Evolutionary conservation across 2,329 filamentous ascomycete species (phyloP), one percentile per base, ranked within the genome.

Genomic region (Ascosphaera apis): DNA sequence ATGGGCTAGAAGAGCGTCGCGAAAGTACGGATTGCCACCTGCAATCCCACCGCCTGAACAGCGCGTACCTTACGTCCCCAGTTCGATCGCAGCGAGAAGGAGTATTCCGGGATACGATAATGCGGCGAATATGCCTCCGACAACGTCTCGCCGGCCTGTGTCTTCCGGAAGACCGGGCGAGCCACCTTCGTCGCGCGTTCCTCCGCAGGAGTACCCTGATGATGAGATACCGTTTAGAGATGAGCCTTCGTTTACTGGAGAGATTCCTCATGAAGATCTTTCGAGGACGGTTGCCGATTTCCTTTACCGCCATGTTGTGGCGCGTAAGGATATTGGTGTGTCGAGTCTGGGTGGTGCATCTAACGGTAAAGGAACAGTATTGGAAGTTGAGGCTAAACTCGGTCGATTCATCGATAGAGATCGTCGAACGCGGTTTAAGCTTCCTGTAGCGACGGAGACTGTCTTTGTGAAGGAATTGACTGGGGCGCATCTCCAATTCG

Each of bases 341-440:
- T 65, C 51, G 1, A 56, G 65, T 38, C 58, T 63, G 8, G 50
- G 55, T 15, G 54, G 65, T 21, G 71, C 77, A 44, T 67, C 77
- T 15, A 55, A 61, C 12, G 66, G 67, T 36, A 65, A 68, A 12
- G 72, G 71, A 4, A 75, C 83, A 11, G 68, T 81, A 40, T 73
- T 93, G 36, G 88, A 98, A 55, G 79, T 98, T 37, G 88, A 98
- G 57, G 88, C 83, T 7, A 95, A 95, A 54, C 63, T 95, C 34
- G 88, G 88, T 13, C 76, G 72, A 17, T 64, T 95, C 11, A 69
- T 86, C 39, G 74, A 81, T 51, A 72, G 71, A 48, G 68, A 75
- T 41, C 78, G 71, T 4, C 69, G 76, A 38, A 63, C 73, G 33
- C 67, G 81, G n/a, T 59, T 84, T 17, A 59, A 66, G 7, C 56